Evolutionary conservation across 1,284 basidiomycete genomes (phyloP), one percentile per base, ranked within the genome.

Genomic region (Papiliotrema laurentii): DNA sequence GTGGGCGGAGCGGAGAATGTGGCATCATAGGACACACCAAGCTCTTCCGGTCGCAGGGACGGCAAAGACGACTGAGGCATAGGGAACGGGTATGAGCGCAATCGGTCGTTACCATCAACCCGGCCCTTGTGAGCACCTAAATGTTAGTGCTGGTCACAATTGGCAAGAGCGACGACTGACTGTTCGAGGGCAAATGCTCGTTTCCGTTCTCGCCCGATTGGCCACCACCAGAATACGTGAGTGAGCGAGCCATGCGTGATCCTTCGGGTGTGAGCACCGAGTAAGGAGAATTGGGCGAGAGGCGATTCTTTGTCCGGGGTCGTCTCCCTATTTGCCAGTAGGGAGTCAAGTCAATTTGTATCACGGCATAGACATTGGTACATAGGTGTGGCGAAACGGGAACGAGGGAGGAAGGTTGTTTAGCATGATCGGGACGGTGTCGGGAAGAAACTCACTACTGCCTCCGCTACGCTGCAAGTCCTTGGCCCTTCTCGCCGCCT

Each of bases 401-500:
- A 26, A 19, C 11, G 22, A 40, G 11, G 24, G 38, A 26, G 11
- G 21, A 19, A 21, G 11, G n/a, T 13, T 7, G 19, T 5, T 14
- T 6, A 43, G 28, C 41, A 43, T 27, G 27, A 5, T 43, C 5
- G 21, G 5, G 11, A 22, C 5, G 41, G 6, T 43, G 14, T 37
- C 14, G 5, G 14, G 14, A n/a, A 9, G 9, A 6, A 4, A 37
- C 44, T 46, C 34, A 46, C 44, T 13, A 27, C 25, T 28, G 11
- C 37, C 26, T 18, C 35, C 34, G 19, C 35, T 47, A 31, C 51
- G 48, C 18, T 45, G 47, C 11, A 38, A 21, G 25, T 59, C 59
- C 43, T 61, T 66, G 30, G 62, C 56, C 26, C 56, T 53, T 27
- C 58, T 63, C 6, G 43, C 47, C 11, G 55, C 58, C 16, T 64